phyloP scores from a whole-genome alignment of 768 basidiomycete species.

The Kwoniella sp. region DNA sequence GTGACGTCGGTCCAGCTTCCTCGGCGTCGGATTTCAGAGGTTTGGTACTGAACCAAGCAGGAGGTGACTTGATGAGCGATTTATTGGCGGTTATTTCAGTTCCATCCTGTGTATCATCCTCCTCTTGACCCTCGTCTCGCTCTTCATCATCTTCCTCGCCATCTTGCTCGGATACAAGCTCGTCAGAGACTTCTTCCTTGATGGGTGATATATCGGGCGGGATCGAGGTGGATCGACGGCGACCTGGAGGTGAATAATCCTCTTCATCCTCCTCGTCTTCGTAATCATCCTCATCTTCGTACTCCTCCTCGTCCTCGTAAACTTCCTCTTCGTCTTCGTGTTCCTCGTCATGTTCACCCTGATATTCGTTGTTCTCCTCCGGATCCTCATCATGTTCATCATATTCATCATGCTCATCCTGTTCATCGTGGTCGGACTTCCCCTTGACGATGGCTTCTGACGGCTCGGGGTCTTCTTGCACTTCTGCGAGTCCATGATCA shows the following conservation, averaged over 20 bases:
- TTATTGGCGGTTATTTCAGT: slow-evolving; percentile 5
- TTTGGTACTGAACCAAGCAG: slow-evolving; percentile 38
- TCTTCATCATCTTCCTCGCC: slow-evolving; percentile 23
- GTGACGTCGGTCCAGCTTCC: slow-evolving; percentile 2
- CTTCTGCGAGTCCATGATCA: slow-evolving; percentile 11
- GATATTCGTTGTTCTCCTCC: slow-evolving; percentile 11
- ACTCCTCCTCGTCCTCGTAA: slow-evolving; percentile 24
- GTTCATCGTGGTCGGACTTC: slow-evolving; percentile 7
- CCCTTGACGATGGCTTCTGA: not conserved
- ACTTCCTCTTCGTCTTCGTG: slow-evolving; percentile 21
- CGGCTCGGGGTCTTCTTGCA: slow-evolving; percentile 20
- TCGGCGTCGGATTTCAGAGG: slow-evolving; percentile 6
- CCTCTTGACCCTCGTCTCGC: slow-evolving; percentile 13
- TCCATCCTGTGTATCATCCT: slow-evolving; percentile 7
- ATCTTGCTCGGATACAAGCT: slow-evolving; percentile 16
- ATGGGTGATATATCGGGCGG: slow-evolving; percentile 35
- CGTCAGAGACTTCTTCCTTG: slow-evolving; percentile 29
- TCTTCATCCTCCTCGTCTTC: slow-evolving; percentile 30
- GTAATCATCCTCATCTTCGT: slow-evolving; percentile 23
- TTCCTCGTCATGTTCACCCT: slow-evolving; percentile 23
- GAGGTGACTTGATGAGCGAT: slow-evolving; percentile 30
- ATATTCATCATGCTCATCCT: slow-evolving; percentile 13
- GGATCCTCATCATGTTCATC: slow-evolving; percentile 17
- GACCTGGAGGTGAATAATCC: slow-evolving; percentile 11
- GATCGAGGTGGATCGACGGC: slow-evolving; percentile 18